Base-by-base conservation (phyloP, 768 basidiomycete genomes). In the Infundibulicybe gibba region DNA sequence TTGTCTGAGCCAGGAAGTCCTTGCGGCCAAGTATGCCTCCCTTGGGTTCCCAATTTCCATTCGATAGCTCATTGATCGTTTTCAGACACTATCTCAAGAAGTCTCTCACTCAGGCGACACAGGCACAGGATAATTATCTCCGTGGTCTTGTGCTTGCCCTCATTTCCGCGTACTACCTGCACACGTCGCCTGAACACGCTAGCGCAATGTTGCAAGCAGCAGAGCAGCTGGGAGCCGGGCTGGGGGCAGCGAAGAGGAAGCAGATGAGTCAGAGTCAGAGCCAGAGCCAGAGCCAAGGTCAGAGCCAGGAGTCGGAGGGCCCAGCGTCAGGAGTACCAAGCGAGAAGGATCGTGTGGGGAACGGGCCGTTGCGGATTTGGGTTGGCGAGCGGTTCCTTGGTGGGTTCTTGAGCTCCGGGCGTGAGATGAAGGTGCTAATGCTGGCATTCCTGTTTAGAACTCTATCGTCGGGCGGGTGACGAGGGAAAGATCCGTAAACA, bases 181-280 rank as follows among this genome's bases (percentile, higher is more conserved):
- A 87, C 47, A 89, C 88, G 0, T 77, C 85, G 0, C 71, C 71
- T 2, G 79, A 81, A n/a, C 81, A 89, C 50, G 87, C 88, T 5
- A 68, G 73, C 57, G 67, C 72, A 44, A 85, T 88, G 69, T 63
- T 91, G 1, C 70, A 68, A 12, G 81, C 84, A 2, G 83, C 81
- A 40, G 85, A 85, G 55, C 81, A 83, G 55, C 70, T 90, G 2
- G 85, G 82, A 0, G 81, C 80, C 9, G 87, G 87, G 3, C 71
- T 90, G 43, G 85, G 87, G 17, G 79, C 79, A 21, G 50, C 35
- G 44, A 54, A 43, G 50, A 49, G 31, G 48, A 33, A 5, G 38
- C 12, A 32, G 44, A 47, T 37, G 13, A 40, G 25, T 41, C 41
- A 42, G 35, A 34, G n/a, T n/a, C 14, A 43, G 10, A 21, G 14